Conservation (phyloP, 352 stramenopile species). For the Hyaloperonospora brassicae region DNA sequence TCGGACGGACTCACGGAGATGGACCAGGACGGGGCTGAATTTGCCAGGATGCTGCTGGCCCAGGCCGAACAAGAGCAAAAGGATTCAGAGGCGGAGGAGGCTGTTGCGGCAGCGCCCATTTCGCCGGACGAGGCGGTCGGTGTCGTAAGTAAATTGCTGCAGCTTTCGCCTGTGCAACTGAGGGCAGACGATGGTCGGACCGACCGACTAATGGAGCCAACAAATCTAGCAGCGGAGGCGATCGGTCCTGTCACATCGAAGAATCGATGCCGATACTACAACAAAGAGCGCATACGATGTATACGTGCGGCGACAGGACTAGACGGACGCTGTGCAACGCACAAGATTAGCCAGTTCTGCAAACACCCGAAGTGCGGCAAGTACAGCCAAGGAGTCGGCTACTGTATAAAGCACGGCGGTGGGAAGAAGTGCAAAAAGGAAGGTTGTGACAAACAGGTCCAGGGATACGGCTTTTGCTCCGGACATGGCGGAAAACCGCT, state of each 20-base stretch:
- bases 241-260: slow-evolving; percentile 24
- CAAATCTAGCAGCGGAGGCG: slow-evolving; percentile 11
- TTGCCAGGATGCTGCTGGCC: slow-evolving; percentile 61
- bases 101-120: slow-evolving; percentile 12
- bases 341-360: slow-evolving; percentile 83
- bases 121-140: slow-evolving; percentile 19
- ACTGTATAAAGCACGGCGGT: slow-evolving; percentile 78
- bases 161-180: slow-evolving; percentile 16
- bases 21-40: slow-evolving; percentile 57
- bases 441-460: slow-evolving; percentile 73
- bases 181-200: slow-evolving; percentile 8
- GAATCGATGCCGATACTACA: slow-evolving; percentile 63
- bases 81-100: slow-evolving; percentile 14
- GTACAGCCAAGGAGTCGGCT: slow-evolving; percentile 81
- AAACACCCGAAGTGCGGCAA: slow-evolving; percentile 70
- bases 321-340: slow-evolving; percentile 68
- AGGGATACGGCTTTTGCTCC: slow-evolving; percentile 80
- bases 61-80: slow-evolving; percentile 55
- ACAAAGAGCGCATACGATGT: slow-evolving; percentile 60
- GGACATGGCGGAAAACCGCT: slow-evolving; percentile 74
- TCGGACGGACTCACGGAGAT: slow-evolving; percentile 53
- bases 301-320: slow-evolving; percentile 53
- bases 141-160: slow-evolving; percentile 17
- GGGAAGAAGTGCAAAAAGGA: slow-evolving; percentile 80
- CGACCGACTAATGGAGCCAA: slow-evolving; percentile 1